phyloP scores from a whole-genome alignment of 2,329 filamentous ascomycete genomes.

The Neopestalotiopsis sp. region DNA sequence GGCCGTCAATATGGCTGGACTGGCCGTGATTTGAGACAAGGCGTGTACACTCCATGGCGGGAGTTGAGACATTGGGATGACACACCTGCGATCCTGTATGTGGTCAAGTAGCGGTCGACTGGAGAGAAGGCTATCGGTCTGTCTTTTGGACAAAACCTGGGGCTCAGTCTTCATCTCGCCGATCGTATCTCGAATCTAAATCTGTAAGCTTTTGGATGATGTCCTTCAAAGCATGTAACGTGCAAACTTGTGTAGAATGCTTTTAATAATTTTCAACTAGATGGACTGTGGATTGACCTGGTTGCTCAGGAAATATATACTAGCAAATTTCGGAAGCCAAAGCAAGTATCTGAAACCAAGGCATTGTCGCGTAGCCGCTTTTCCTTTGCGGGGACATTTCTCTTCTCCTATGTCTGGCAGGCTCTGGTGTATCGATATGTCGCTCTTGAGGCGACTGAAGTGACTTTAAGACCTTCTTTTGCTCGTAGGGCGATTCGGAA shows the following conservation, averaged over 20 bases:
- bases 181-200: no score
- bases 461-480: slow-evolving; percentile 46
- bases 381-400: slow-evolving; percentile 48
- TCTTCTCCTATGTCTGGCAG: slow-evolving; percentile 48
- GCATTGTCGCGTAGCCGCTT: slow-evolving; percentile 48
- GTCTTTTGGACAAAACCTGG: no score
- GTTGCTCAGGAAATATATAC: neutral
- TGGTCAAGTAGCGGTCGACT: neutral
- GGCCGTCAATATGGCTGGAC: neutral
- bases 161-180: no score
- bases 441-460: slow-evolving; percentile 26
- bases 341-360: neutral
- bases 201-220: no score
- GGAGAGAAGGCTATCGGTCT: no score
- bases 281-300: neutral
- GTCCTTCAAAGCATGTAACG: no score
- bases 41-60: neutral
- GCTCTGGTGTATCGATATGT: slow-evolving; percentile 31
- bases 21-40: neutral
- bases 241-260: no score
- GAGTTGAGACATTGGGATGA: neutral
- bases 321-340: neutral
- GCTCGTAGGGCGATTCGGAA: slow-evolving; percentile 69
- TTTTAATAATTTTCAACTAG: neutral
- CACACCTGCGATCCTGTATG: neutral